Percentiles rank a stretch among this genome's conserved stretches.
phyloP scores from a whole-genome alignment of 768 basidiomycete species.

The Hemileccinum impolitum region DNA sequence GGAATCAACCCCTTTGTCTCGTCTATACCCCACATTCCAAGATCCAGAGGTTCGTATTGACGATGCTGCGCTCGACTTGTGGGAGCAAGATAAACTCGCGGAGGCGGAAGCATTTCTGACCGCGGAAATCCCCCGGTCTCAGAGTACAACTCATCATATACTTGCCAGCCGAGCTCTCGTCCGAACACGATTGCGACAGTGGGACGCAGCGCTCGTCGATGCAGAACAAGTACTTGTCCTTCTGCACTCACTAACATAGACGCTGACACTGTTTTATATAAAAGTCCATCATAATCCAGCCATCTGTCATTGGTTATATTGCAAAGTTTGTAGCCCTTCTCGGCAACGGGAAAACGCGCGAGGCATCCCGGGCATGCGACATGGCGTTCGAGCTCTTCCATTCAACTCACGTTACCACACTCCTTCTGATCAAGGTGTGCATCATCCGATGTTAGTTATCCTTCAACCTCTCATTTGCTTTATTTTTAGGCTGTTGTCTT shows the following conservation, averaged over 20 bases:
- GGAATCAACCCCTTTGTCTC: not conserved
- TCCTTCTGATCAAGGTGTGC: conserved; percentile 4
- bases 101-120: conserved; percentile 1
- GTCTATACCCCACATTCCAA: not conserved
- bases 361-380: conserved; percentile 2
- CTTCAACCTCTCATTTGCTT: not conserved
- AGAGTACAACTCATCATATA: not conserved
- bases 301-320: conserved; percentile 2
- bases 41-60: not conserved
- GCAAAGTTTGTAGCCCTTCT: conserved; percentile 4
- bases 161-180: conserved; percentile 8
- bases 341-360: not conserved
- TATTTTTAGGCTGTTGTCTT: conserved; percentile 6
- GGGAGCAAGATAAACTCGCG: too few relatives aligned
- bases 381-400: not conserved
- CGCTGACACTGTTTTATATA: not conserved
- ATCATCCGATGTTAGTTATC: too few relatives aligned
- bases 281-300: conserved; percentile 4
- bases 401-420: not conserved
- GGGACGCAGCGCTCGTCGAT: conserved; percentile 1
- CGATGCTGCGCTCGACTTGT: not conserved
- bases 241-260: not conserved
- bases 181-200: not conserved
- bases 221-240: conserved; percentile 1
- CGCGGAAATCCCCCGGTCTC: not conserved